Base-by-base conservation (phyloP, 352 stramenopile genomes). In the Phytophthora lateralis region DNA sequence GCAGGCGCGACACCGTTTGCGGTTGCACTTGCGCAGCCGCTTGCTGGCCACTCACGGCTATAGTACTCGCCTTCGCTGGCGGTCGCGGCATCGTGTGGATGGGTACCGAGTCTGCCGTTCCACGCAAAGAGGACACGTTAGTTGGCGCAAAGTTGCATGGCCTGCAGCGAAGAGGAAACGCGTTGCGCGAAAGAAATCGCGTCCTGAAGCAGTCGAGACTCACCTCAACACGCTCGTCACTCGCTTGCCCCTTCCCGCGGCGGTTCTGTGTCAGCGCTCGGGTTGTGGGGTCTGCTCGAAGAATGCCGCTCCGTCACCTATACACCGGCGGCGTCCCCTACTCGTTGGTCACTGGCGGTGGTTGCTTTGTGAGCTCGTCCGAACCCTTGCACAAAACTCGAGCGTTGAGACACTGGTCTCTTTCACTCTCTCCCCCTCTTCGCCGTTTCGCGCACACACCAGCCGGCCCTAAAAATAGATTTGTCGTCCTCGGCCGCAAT, bases 271-370 rank as follows among this genome's bases (percentile, higher is more conserved):
- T 60, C 43, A 44, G 55, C 18, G 39, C 56, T 71, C 56, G 63
- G 63, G 56, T 71, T 66, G 55, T 63, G 69, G 41, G 58, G 47
- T 57, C 65, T 61, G 72, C 50, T 76, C 60, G 51, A 66, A 70
- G 42, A 73, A 74, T 77, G 73, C 42, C 73, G 55, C 60, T 75
- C 52, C 42, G 57, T 79, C 74, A 82, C 74, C 74, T 83, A 83
- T 46, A 70, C 74, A 60, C 71, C 17, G 34, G 18, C 35, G 43
- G 26, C 39, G 41, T 75, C 65, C 68, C 64, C 60, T 75, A 69
- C 60, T 74, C 52, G 64, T 75, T 60, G 55, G 35, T 63, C 48
- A 65, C 44, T 60, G 46, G 55, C 24, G 10, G 21, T 53, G 47
- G 49, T 65, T 60, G 48, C 29, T 58, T 56, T 56, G 39, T 59